Base-by-base conservation (phyloP, 225 moss, liverwort and hornwort genomes). In the Marchantia paleacea region DNA sequence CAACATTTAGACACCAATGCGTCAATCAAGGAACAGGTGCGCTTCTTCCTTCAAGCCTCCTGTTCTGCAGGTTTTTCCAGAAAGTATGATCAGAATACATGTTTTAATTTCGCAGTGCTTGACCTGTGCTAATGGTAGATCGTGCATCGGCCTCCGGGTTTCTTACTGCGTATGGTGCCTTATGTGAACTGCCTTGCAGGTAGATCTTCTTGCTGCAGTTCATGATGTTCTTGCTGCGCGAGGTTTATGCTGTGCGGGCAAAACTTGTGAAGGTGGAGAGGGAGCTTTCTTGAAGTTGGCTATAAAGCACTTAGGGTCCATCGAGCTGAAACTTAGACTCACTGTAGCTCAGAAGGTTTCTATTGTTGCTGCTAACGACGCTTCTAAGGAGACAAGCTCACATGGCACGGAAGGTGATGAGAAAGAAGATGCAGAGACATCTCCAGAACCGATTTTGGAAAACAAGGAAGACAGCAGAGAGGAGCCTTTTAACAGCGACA, bases 221-320 rank as follows among this genome's bases (percentile, higher is more conserved):
- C 97, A 97, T 81, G 93, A 94, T 75, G 78, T 97, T 66, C 85
- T 97, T 78, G 93, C 97, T 70, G 89, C 84, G 52, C 93, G 92
- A 79, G 97, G 94, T 73, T 89, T 97, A 68, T 97, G 97, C 82
- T 97, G 97, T 85, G 93, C 96, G 55, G 94, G 92, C 72, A 90
- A 91, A 76, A 87, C 89, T 73, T 91, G 90, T 82, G 93, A 93
- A 90, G 96, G 94, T 75, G 97, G 93, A 65, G 97, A 97, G 75
- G 97, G 97, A 77, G 92, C 92, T 51, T 97, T 97, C 78, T 86
- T 97, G 30, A 94, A 94, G 81, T 85, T 94, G 90, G 95, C 88
- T 70, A 93, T 97, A 79, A 97, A 97, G 82, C 93, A 97, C 85
- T 89, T 97, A 78, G 92, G 93, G 79, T 83, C 89, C 58, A 87